phyloP scores from a whole-genome alignment of 2,329 filamentous ascomycete species.

The Hypoxylon sp. region DNA sequence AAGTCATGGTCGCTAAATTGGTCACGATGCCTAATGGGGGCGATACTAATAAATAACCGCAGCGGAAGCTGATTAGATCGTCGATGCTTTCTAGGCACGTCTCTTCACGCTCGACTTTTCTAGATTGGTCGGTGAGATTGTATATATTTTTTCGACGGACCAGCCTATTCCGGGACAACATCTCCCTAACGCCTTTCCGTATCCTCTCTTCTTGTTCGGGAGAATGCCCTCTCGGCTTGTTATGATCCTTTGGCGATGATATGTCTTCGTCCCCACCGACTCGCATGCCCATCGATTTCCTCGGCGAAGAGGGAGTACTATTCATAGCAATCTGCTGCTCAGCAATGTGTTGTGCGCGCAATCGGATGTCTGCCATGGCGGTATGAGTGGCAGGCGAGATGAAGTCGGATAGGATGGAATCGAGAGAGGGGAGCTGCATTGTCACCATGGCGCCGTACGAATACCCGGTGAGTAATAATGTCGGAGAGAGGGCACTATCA shows the following conservation, averaged over 20 bases:
- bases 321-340: slow-evolving; percentile 70
- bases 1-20: slow-evolving; percentile 74
- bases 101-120: slow-evolving; percentile 44
- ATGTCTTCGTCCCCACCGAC: slow-evolving; percentile 66
- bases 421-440: slow-evolving; percentile 76
- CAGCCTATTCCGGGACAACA: slow-evolving; percentile 61
- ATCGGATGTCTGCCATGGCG: slow-evolving; percentile 76
- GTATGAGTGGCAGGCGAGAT: slow-evolving; percentile 66
- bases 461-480: slow-evolving; percentile 78
- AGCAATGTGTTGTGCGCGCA: slow-evolving; percentile 78
- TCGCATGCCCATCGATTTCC: slow-evolving; percentile 61
- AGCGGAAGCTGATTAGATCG: slow-evolving; percentile 57
- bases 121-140: slow-evolving; percentile 21
- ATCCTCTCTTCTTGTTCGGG: slow-evolving; percentile 65
- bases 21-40: slow-evolving; percentile 74
- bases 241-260: slow-evolving; percentile 58
- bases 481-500: slow-evolving; percentile 40
- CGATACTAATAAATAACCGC: slow-evolving; percentile 76
- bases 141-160: slow-evolving; percentile 47
- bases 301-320: slow-evolving; percentile 53
- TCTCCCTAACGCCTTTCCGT: slow-evolving; percentile 63
- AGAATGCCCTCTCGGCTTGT: slow-evolving; percentile 58
- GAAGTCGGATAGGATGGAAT: slow-evolving; percentile 74
- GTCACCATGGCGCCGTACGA: slow-evolving; percentile 92
- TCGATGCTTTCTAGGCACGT: slow-evolving; percentile 52